Conservation (phyloP, 2,329 filamentous ascomycete genomes). For the Pseudogymnoascus sp. region DNA sequence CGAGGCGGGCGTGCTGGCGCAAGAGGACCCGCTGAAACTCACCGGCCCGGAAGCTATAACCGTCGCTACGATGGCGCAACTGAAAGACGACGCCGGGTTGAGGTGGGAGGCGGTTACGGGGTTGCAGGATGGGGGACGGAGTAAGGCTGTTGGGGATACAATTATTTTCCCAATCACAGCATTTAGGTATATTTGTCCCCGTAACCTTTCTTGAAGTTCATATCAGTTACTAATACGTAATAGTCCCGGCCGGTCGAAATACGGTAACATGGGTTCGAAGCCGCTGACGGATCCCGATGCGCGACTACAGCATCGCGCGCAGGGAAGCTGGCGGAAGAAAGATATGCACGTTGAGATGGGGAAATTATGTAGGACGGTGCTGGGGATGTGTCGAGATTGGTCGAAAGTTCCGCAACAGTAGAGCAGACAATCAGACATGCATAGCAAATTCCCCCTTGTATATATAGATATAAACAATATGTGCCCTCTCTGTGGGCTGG, state of each 20-base stretch:
- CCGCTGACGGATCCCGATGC: constrained; percentile 24
- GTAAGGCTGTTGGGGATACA: constrained; percentile 26
- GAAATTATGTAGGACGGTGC: constrained; percentile 27
- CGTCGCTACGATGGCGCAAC: constrained; percentile 19
- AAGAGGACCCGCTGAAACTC: constrained; percentile 24
- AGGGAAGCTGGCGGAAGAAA: constrained; percentile 27
- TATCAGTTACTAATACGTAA: neutral
- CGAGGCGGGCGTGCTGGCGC: constrained; percentile 14
- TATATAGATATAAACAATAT: too few species aligned
- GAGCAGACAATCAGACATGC: too few species aligned
- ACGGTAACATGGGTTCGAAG: constrained; percentile 29
- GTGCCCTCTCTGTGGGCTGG: too few species aligned
- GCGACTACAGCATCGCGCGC: constrained; percentile 25
- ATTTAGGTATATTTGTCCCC: constrained; percentile 22
- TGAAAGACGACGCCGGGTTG: constrained; percentile 20
- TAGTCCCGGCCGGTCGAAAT: constrained; percentile 23
- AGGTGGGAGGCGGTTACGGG: constrained; percentile 28
- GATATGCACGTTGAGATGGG: constrained; percentile 24
- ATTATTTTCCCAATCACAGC: constrained; percentile 29
- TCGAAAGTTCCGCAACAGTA: constrained; percentile 17
- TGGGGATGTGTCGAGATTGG: constrained; percentile 28
- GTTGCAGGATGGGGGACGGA: constrained; percentile 23
- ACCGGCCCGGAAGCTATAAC: constrained; percentile 29
- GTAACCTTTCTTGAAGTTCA: too few species aligned
- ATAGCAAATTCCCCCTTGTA: too few species aligned